phyloP scores from a whole-genome alignment of 176 grass and related monocot species.

The Eragrostis curvula region DNA sequence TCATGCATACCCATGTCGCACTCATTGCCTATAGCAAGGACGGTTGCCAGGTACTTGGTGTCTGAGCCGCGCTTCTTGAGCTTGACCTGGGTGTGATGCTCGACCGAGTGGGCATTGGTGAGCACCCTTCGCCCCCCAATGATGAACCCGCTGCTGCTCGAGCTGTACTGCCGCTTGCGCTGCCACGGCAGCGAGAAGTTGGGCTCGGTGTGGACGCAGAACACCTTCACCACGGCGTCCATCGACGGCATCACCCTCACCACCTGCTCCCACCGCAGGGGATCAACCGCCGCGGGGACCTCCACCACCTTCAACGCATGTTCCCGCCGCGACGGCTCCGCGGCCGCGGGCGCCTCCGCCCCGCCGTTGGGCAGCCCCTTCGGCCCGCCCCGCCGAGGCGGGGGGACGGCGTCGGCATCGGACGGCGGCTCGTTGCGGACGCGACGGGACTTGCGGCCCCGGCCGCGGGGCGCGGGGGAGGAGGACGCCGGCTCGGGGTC shows the following conservation, averaged over 20 bases:
- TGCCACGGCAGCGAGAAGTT: conserved; percentile 98
- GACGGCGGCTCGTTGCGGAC: conserved; percentile 38
- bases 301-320: conserved; percentile 16
- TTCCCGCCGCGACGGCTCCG: conserved; percentile 44
- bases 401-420: conserved; percentile 36
- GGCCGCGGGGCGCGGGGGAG: conserved; percentile 18
- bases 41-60: conserved; percentile 91
- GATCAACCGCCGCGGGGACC: conserved; percentile 32
- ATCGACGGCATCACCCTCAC: conserved; percentile 79
- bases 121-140: conserved; percentile 78
- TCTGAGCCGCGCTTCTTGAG: conserved; percentile 93
- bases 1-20: conserved; percentile 84
- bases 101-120: conserved; percentile 93
- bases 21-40: conserved; percentile 90
- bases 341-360: conserved; percentile 1
- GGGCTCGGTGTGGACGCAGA: conserved; percentile 93
- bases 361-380: conserved; percentile 35
- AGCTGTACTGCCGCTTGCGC: conserved; percentile 93
- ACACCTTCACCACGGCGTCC: conserved; percentile 97
- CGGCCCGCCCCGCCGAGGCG: conserved; percentile 38
- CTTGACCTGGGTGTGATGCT: conserved; percentile 95
- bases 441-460: conserved; percentile 39
- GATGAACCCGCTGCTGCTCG: conserved; percentile 86
- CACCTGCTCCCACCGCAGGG: conserved; percentile 80
- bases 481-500: conserved; percentile 35